phyloP scores from a whole-genome alignment of 306 rosid genomes.

The Rosa multiflora region DNA sequence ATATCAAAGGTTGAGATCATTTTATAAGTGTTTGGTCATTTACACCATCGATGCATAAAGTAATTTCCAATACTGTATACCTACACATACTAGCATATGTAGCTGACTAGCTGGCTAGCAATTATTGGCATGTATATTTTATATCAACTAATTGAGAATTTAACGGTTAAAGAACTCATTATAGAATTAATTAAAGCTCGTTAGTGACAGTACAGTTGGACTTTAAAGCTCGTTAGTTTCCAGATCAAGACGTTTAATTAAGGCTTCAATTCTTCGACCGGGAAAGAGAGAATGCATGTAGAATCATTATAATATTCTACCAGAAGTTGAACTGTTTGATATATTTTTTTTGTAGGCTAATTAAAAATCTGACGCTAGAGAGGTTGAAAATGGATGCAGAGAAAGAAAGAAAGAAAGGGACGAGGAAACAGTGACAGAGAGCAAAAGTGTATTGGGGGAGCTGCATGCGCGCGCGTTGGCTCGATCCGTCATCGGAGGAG shows the following conservation, averaged over 20 bases:
- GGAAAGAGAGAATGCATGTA: neutral
- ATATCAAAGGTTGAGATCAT: too few species aligned
- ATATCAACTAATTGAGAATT: neutral
- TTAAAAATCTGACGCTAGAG: neutral
- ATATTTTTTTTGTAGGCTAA: neutral
- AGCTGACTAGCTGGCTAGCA: too few species aligned
- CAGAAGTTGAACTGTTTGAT: neutral
- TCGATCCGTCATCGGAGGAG: neutral
- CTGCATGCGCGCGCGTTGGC: neutral
- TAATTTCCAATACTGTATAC: too few species aligned
- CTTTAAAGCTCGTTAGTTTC: neutral
- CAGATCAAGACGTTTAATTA: neutral
- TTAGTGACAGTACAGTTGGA: too few species aligned
- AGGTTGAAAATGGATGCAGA: neutral
- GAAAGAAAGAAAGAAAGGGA: neutral
- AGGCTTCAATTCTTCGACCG: neutral
- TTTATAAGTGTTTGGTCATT: too few species aligned
- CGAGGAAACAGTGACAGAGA: neutral
- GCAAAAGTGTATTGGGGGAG: neutral
- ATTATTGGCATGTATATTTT: neutral
- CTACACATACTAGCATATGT: too few species aligned
- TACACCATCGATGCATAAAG: too few species aligned
- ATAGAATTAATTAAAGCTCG: neutral
- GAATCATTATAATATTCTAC: neutral
- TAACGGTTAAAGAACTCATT: too few species aligned